A percentile compares a stretch with the other conserved stretches of the same genome.
These are phyloP conservation scores for Amanita rimosa DNA, from an alignment of 768 basidiomycete species.

Conservation along the genomic window DNA sequence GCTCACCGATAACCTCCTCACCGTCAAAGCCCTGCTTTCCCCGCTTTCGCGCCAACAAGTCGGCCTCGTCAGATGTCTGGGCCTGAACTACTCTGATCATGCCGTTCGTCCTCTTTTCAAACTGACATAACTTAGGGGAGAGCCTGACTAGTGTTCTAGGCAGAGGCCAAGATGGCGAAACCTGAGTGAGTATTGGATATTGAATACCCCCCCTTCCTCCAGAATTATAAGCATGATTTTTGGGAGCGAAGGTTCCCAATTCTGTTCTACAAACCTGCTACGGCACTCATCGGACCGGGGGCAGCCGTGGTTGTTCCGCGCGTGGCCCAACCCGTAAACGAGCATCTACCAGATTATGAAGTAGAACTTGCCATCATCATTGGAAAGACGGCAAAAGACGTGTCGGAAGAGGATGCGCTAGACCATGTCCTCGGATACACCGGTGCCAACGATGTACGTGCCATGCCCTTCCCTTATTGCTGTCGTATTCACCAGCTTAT, in stretches of 20 bases:
- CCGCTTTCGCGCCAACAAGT: constrained; percentile 61
- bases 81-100: constrained; percentile 79
- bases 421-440: constrained; percentile 84
- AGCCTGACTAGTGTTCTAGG: constrained; percentile 23
- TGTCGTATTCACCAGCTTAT: not conserved
- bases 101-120: constrained; percentile 35
- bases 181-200: constrained; percentile 56
- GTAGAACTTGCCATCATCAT: constrained; percentile 77
- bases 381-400: constrained; percentile 71
- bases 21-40: constrained; percentile 58
- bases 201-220: not conserved
- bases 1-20: constrained; percentile 51
- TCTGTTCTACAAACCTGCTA: constrained; percentile 71
- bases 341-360: constrained; percentile 74
- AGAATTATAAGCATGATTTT: too few relatives aligned
- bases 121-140: not conserved
- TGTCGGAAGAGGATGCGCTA: constrained; percentile 69
- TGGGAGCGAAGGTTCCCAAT: constrained; percentile 42
- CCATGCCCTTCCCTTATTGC: constrained; percentile 1
- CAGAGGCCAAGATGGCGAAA: constrained; percentile 51
- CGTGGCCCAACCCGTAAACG: constrained; percentile 56
- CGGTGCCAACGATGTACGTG: constrained; percentile 59
- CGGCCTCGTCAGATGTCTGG: constrained; percentile 63
- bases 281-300: constrained; percentile 59
- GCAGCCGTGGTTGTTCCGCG: constrained; percentile 56